Conservation (phyloP, 352 stramenopile species). For the Phytophthora colocasiae region DNA sequence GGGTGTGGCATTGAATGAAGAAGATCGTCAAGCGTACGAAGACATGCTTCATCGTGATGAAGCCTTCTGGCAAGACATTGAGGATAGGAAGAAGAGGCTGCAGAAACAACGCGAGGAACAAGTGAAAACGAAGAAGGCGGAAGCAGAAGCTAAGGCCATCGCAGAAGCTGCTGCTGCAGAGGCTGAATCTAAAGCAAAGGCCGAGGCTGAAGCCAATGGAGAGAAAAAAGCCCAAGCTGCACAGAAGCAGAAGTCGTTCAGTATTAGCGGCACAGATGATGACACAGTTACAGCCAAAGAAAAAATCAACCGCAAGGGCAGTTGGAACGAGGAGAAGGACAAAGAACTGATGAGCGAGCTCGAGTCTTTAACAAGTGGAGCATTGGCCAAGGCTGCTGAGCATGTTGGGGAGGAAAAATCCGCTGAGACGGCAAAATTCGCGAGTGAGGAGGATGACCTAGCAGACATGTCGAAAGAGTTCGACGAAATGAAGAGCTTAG, state of each 20-base stretch:
- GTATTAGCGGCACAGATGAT: conserved; percentile 73
- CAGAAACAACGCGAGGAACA: conserved; percentile 81
- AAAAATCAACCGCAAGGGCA: conserved; percentile 69
- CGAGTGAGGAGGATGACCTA: conserved; percentile 40
- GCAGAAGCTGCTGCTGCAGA: conserved; percentile 46
- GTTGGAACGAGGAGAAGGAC: conserved; percentile 88
- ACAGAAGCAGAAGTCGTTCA: conserved; percentile 70
- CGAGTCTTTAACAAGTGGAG: conserved; percentile 73
- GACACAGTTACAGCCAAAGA: conserved; percentile 48
- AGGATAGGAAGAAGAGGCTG: conserved; percentile 75
- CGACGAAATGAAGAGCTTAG: conserved; percentile 84
- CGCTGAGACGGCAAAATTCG: conserved; percentile 16
- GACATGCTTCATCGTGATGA: conserved; percentile 90
- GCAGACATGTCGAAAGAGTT: conserved; percentile 72
- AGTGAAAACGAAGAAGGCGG: conserved; percentile 66
- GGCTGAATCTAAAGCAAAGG: conserved; percentile 49
- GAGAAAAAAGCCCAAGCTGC: conserved; percentile 41
- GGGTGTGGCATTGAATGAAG: conserved; percentile 76
- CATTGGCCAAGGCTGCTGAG: conserved; percentile 54
- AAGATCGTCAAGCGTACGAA: conserved; percentile 87
- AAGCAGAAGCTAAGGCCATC: conserved; percentile 54
- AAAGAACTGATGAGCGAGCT: conserved; percentile 89
- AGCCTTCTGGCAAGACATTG: conserved; percentile 88
- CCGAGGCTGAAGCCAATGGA: conserved; percentile 33
- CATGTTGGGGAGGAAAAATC: conserved; percentile 58